Conservation (phyloP, 768 basidiomycete genomes). For the Lentinula sp. region DNA sequence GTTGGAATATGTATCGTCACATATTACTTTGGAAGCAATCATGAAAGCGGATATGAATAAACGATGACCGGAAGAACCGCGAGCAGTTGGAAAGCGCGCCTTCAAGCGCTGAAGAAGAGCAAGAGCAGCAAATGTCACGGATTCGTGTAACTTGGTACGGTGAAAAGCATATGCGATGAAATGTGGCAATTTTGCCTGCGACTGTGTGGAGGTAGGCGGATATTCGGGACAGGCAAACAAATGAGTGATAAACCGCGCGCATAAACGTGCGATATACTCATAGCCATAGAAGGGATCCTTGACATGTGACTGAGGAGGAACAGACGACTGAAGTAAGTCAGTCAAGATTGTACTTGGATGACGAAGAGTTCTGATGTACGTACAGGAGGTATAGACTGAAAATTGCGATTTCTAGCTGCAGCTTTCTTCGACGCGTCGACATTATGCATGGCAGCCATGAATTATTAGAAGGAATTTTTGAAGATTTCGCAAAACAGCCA, state of each 20-base stretch:
- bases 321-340: slow-evolving; percentile 16
- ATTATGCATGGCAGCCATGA: slow-evolving; percentile 2
- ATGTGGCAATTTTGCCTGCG: slow-evolving; percentile 59
- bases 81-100: slow-evolving; percentile 85
- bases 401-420: slow-evolving; percentile 3
- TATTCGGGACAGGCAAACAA: slow-evolving; percentile 84
- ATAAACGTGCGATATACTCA: slow-evolving; percentile 61
- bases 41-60: slow-evolving; percentile 91
- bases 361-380: slow-evolving; percentile 2
- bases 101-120: slow-evolving; percentile 78
- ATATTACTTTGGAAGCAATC: slow-evolving; percentile 89
- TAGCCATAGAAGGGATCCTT: slow-evolving; percentile 70
- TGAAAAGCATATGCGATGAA: slow-evolving; percentile 89
- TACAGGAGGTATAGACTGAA: slow-evolving; percentile 14
- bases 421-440: slow-evolving; percentile 9
- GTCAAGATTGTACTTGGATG: slow-evolving; percentile 1
- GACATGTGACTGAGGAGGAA: slow-evolving; percentile 21
- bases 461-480: background rate
- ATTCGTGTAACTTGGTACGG: slow-evolving; percentile 66
- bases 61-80: slow-evolving; percentile 85
- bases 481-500: background rate
- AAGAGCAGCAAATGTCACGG: slow-evolving; percentile 65
- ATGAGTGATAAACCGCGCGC: slow-evolving; percentile 76
- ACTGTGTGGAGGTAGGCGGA: slow-evolving; percentile 51
- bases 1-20: slow-evolving; percentile 92